These are phyloP conservation scores for Hirsutella minnesotensis DNA, from an alignment of 2,329 filamentous ascomycete genomes.

Conservation along the genomic window DNA sequence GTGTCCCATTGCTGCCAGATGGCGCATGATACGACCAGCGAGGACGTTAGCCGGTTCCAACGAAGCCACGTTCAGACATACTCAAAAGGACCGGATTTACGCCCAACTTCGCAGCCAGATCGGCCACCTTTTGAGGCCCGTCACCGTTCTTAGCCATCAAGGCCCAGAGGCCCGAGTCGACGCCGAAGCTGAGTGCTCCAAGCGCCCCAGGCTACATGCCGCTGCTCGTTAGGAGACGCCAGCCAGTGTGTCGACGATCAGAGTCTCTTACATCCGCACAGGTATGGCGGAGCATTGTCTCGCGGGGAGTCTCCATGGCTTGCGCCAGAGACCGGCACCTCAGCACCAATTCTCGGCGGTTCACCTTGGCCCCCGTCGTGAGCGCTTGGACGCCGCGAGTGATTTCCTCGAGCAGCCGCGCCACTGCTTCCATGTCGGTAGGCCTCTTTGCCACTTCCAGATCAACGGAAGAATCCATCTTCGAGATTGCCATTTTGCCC, in stretches of 20 bases:
- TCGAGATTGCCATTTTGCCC: no score
- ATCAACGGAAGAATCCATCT: no score
- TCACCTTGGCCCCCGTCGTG: no score
- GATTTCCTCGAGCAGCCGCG: no score
- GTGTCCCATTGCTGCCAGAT: constrained; percentile 27
- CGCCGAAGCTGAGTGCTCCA: constrained; percentile 16
- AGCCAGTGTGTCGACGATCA: not conserved
- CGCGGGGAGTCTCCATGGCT: constrained; percentile 31
- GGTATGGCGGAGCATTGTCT: constrained; percentile 33
- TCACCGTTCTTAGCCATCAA: constrained; percentile 17
- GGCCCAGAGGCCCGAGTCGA: constrained; percentile 23
- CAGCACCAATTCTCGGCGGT: constrained; percentile 13
- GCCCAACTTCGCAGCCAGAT: constrained; percentile 16
- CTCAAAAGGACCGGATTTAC: constrained; percentile 16
- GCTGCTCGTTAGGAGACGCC: not conserved
- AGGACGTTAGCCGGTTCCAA: not conserved
- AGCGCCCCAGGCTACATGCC: constrained; percentile 10
- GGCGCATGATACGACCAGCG: constrained; percentile 21
- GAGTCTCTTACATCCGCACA: constrained; percentile 27
- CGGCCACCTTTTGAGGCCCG: constrained; percentile 17
- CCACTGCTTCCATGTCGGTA: no score
- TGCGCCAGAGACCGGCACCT: constrained; percentile 20
- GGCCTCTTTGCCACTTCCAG: no score
- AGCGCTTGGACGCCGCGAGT: no score
- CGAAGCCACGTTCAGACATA: constrained; percentile 6